Conservation (phyloP, 257 asterid species). For the Solanum rostratum region DNA sequence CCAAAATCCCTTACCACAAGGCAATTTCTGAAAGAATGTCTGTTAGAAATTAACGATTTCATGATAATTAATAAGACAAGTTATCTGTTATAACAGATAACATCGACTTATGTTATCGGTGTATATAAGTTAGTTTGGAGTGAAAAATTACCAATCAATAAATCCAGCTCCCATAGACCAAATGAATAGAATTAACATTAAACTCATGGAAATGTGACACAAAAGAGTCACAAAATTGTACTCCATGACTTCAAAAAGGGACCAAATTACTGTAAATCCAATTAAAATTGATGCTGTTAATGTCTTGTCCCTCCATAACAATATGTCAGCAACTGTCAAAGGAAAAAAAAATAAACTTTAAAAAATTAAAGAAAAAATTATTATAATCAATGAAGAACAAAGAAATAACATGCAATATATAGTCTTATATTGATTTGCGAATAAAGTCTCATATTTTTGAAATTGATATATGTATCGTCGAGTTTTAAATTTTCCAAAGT, state of each 20-base stretch:
- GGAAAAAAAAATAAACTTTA: neutral
- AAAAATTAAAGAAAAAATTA: neutral
- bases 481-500: neutral
- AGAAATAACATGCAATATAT: neutral
- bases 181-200: slow-evolving; percentile 41
- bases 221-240: slow-evolving; percentile 41
- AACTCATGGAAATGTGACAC: slow-evolving; percentile 35
- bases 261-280: slow-evolving; percentile 44
- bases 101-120: neutral
- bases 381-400: neutral
- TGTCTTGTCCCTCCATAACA: slow-evolving; percentile 45
- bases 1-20: neutral
- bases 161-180: slow-evolving; percentile 32
- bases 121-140: neutral
- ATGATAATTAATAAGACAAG: neutral
- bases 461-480: neutral
- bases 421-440: neutral
- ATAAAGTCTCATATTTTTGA: neutral
- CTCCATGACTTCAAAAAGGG: slow-evolving; percentile 38
- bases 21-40: neutral
- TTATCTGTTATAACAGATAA: neutral
- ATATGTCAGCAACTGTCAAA: slow-evolving; percentile 40
- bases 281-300: slow-evolving; percentile 28
- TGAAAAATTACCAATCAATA: slow-evolving; percentile 23
- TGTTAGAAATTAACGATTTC: neutral